Conservation (phyloP, 2,329 filamentous ascomycete genomes). For the Fusarium sp. region DNA sequence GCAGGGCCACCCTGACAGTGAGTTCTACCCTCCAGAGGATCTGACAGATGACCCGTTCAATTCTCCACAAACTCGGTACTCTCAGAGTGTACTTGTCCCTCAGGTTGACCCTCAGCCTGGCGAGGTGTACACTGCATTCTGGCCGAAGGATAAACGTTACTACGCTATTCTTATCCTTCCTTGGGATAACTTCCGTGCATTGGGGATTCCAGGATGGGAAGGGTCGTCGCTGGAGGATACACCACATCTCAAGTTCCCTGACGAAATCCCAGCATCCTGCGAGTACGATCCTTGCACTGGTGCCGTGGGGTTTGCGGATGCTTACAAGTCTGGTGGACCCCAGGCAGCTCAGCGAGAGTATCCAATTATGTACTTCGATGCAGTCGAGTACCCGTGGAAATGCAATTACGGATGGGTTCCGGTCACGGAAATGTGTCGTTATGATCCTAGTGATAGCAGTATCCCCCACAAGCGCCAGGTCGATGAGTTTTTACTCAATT, state of each 20-base stretch:
- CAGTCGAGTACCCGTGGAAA: not conserved
- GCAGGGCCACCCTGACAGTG: not conserved
- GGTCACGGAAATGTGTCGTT: not conserved
- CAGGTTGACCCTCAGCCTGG: conserved; percentile 6
- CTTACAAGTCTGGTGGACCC: not conserved
- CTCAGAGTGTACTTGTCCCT: not conserved
- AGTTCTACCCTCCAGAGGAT: not conserved
- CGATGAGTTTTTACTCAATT: not conserved
- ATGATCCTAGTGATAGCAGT: not conserved
- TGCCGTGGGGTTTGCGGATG: not conserved
- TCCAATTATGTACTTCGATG: conserved; percentile 21
- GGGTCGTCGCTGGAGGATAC: not conserved
- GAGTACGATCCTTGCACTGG: not conserved
- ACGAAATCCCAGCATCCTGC: conserved; percentile 3
- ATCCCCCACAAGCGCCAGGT: not conserved
- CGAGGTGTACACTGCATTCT: conserved; percentile 1
- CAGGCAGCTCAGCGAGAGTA: not conserved
- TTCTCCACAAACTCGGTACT: not conserved
- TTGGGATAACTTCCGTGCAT: not conserved
- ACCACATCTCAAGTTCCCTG: not conserved
- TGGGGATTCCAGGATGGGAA: not conserved
- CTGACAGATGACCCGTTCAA: not conserved
- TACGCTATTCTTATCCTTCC: not conserved
- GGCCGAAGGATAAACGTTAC: not conserved
- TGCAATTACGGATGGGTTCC: conserved; percentile 11